A percentile compares a stretch with the other conserved stretches of the same genome.
Conservation (phyloP, 1,284 basidiomycete species). For the Boletus semigastroideus region DNA sequence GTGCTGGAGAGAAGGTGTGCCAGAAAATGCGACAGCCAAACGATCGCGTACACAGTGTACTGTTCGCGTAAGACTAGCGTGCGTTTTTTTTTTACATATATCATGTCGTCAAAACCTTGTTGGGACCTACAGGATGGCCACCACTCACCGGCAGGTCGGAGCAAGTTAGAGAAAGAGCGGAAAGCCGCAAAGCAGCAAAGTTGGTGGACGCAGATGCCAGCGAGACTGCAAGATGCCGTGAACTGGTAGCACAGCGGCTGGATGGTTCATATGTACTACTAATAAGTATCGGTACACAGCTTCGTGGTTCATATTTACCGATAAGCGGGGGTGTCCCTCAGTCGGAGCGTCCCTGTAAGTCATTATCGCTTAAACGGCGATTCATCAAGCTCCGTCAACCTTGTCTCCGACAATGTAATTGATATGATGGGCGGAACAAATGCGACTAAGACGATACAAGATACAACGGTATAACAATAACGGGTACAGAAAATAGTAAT, state of each 20-base stretch:
- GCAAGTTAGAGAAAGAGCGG: constrained; percentile 3
- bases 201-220: not conserved
- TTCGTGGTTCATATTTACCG: constrained; percentile 23
- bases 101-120: constrained; percentile 24
- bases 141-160: constrained; percentile 10
- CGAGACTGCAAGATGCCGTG: constrained; percentile 1
- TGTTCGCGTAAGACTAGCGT: constrained; percentile 22
- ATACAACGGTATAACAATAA: constrained; percentile 22
- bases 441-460: not conserved
- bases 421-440: constrained; percentile 13
- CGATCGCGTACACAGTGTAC: constrained; percentile 14
- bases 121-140: constrained; percentile 18
- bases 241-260: not conserved
- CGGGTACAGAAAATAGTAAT: constrained; percentile 17
- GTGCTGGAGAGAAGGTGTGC: constrained; percentile 7
- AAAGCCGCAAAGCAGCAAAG: constrained; percentile 11
- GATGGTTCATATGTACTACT: constrained; percentile 4
- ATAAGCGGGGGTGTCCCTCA: constrained; percentile 17
- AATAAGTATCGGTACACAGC: constrained; percentile 11
- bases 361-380: constrained; percentile 26
- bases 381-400: constrained; percentile 24
- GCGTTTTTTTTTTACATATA: constrained; percentile 22
- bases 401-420: constrained; percentile 17
- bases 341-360: constrained; percentile 23
- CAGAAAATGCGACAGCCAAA: constrained; percentile 5